These are phyloP conservation scores for Aspergillus ochraceoroseus DNA, from an alignment of 2,329 filamentous ascomycete genomes.

Conservation along the genomic window DNA sequence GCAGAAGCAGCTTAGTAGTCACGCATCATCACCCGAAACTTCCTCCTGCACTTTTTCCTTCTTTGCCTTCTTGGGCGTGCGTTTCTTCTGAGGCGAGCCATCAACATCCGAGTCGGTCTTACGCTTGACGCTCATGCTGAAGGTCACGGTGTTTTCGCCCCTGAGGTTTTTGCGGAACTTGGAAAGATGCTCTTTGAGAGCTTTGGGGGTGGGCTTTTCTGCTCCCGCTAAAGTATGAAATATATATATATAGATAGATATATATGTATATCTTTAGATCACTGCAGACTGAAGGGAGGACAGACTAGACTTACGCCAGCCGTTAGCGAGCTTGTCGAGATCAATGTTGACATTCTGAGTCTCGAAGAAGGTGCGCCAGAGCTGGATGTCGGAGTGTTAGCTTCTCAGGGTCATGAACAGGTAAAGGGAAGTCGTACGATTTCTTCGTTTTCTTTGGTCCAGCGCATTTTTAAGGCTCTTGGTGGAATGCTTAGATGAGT, in stretches of 20 bases:
- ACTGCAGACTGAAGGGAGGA: background rate
- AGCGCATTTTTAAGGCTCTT: slow-evolving; percentile 7
- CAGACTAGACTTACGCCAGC: slow-evolving; percentile 10
- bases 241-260: background rate
- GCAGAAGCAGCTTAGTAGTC: no score
- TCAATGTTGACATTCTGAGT: slow-evolving; percentile 15
- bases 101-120: background rate
- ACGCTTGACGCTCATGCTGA: slow-evolving; percentile 11
- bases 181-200: slow-evolving; percentile 14
- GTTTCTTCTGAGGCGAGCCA: slow-evolving; percentile 1
- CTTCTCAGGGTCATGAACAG: background rate
- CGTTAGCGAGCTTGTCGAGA: slow-evolving; percentile 7
- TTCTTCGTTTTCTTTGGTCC: slow-evolving; percentile 10
- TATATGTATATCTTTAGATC: background rate
- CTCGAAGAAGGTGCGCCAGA: slow-evolving; percentile 18
- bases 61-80: background rate
- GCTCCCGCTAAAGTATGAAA: slow-evolving; percentile 7
- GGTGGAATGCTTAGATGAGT: no score
- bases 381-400: slow-evolving; percentile 7
- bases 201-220: slow-evolving; percentile 15
- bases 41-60: background rate
- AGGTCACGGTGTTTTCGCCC: slow-evolving; percentile 6
- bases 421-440: background rate
- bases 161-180: slow-evolving; percentile 14
- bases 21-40: no score